Conservation (phyloP, 2,329 filamentous ascomycete genomes). For the Microcera coccophila region DNA sequence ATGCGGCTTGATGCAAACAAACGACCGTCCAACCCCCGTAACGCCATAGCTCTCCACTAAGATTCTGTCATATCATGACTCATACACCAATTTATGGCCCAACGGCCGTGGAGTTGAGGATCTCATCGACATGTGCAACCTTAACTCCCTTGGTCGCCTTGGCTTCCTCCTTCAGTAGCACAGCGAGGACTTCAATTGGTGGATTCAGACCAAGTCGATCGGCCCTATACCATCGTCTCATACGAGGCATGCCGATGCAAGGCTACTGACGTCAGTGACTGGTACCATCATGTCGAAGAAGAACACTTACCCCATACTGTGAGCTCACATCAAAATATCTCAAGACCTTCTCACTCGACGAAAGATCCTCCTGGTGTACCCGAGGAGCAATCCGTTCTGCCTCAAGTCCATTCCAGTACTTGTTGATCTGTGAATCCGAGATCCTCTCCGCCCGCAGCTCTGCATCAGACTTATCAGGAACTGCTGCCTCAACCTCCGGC, state of each 20-base stretch:
- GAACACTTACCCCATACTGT: slow-evolving; percentile 81
- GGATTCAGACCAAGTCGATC: slow-evolving; percentile 78
- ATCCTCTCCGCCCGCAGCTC: slow-evolving; percentile 61
- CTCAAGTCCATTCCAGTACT: slow-evolving; percentile 76
- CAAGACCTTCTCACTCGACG: slow-evolving; percentile 76
- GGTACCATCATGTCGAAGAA: background rate
- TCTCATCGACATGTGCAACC: slow-evolving; percentile 70
- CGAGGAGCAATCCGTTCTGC: slow-evolving; percentile 60
- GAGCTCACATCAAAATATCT: slow-evolving; percentile 88
- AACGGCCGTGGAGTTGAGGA: slow-evolving; percentile 49
- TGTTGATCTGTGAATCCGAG: slow-evolving; percentile 63
- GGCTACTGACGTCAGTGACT: slow-evolving; percentile 53
- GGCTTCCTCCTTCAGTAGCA: slow-evolving; percentile 69
- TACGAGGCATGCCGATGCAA: slow-evolving; percentile 76
- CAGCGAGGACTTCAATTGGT: slow-evolving; percentile 83
- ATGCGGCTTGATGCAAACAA: slow-evolving; percentile 17
- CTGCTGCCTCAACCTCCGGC: slow-evolving; percentile 23
- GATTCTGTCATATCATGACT: slow-evolving; percentile 11
- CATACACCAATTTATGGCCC: slow-evolving; percentile 28
- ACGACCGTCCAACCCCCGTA: slow-evolving; percentile 6
- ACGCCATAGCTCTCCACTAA: slow-evolving; percentile 22
- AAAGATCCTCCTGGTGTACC: slow-evolving; percentile 74
- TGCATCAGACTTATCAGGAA: slow-evolving; percentile 43
- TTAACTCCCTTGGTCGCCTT: slow-evolving; percentile 53
- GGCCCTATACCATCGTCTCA: slow-evolving; percentile 85